phyloP scores from a whole-genome alignment of 1,139 yeast species.

The Eremothecium coryli region DNA sequence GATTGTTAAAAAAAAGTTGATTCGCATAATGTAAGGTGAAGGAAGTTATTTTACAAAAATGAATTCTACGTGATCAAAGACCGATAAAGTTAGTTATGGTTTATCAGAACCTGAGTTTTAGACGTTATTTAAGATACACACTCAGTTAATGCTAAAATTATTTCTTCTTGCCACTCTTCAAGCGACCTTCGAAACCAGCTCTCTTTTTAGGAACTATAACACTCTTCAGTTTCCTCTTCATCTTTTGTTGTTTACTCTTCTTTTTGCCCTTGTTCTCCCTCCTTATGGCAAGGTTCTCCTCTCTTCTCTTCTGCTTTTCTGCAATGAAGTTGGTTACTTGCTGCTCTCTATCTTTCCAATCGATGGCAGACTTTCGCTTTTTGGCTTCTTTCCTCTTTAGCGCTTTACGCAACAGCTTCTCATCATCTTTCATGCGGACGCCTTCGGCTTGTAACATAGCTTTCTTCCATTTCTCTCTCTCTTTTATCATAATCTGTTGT shows the following conservation, averaged over 20 bases:
- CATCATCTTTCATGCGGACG: constrained; percentile 79
- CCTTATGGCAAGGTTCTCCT: constrained; percentile 76
- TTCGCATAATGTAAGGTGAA: no score
- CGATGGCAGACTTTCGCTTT: constrained; percentile 72
- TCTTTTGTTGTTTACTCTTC: constrained; percentile 57
- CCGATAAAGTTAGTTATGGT: no score
- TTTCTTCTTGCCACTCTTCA: constrained; percentile 27
- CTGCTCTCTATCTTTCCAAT: constrained; percentile 82
- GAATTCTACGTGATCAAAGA: no score
- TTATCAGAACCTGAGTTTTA: no score
- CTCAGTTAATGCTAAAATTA: constrained; percentile 7
- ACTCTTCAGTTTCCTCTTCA: constrained; percentile 58
- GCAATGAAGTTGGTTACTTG: constrained; percentile 65
- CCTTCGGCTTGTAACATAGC: constrained; percentile 88
- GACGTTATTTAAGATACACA: not conserved
- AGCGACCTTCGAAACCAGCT: constrained; percentile 41
- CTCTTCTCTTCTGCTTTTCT: constrained; percentile 74
- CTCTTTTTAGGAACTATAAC: constrained; percentile 30
- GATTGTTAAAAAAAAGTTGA: no score
- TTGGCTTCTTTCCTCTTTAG: constrained; percentile 71
- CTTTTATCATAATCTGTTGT: constrained; percentile 49
- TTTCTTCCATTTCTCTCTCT: constrained; percentile 76
- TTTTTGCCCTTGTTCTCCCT: constrained; percentile 70
- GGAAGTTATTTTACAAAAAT: no score
- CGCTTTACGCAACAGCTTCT: constrained; percentile 75